Evolutionary conservation across 768 basidiomycete species (phyloP).

Genomic region (Cyathus striatus): DNA sequence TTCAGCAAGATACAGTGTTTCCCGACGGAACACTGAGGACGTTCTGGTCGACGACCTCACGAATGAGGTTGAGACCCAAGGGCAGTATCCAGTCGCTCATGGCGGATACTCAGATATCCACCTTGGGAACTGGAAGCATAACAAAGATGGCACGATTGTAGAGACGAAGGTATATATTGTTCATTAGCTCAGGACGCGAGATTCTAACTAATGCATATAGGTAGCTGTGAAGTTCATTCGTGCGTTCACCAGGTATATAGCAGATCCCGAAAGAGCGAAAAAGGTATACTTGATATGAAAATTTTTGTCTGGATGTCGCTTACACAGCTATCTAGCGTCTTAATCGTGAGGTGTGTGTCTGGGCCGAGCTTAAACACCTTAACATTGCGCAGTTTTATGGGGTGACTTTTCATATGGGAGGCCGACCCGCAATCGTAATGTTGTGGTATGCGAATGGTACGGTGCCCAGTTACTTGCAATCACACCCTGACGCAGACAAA

Average conservation of each 20-base stretch:
- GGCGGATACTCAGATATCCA: constrained; percentile 23
- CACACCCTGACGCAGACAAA: constrained; percentile 8
- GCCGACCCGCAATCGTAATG: constrained; percentile 31
- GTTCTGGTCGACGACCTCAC: constrained; percentile 17
- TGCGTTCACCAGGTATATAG: constrained; percentile 11
- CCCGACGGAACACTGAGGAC: too few relatives aligned
- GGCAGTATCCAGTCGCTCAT: constrained; percentile 9
- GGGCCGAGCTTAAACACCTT: constrained; percentile 32
- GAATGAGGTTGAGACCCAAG: constrained; percentile 4
- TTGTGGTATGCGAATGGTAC: constrained; percentile 30
- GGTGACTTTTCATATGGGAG: constrained; percentile 25
- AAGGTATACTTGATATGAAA: constrained; percentile 8
- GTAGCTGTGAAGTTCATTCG: constrained; percentile 20
- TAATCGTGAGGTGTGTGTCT: constrained; percentile 33
- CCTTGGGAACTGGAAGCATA: constrained; percentile 10
- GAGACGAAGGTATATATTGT: background rate
- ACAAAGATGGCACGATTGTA: background rate
- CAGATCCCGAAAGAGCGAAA: constrained; percentile 10
- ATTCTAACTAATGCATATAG: constrained; percentile 2
- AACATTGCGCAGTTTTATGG: constrained; percentile 39
- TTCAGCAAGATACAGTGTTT: too few relatives aligned
- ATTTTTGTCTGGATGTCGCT: background rate
- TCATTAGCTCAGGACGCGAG: too few relatives aligned
- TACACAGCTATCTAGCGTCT: constrained; percentile 22
- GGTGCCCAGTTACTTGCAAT: constrained; percentile 13